Evolutionary conservation across 2,329 filamentous ascomycete species (phyloP).

Genomic region (Xylariaceae sp.): DNA sequence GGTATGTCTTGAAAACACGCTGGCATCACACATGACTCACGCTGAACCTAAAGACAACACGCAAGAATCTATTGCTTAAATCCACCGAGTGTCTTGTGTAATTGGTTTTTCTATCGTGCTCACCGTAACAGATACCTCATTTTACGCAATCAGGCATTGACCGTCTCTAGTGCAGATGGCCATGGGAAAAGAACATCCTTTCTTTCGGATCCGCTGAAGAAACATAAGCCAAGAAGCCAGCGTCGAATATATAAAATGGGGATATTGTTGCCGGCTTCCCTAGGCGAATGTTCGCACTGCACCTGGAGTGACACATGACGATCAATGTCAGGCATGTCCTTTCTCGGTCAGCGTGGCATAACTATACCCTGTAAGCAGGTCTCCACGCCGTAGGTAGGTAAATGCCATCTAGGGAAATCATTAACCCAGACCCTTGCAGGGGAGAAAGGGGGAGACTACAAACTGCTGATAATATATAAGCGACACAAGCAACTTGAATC

Average conservation of each 20-base stretch:
- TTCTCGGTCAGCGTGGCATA: too few relatives aligned
- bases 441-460: too few relatives aligned
- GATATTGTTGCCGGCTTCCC: not conserved
- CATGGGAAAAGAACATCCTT: slow-evolving; percentile 5
- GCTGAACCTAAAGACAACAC: slow-evolving; percentile 2
- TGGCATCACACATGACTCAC: not conserved
- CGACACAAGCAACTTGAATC: too few relatives aligned
- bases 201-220: slow-evolving; percentile 1
- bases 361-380: too few relatives aligned
- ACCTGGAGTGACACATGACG: slow-evolving; percentile 7
- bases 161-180: not conserved
- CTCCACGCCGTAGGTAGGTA: too few relatives aligned
- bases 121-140: slow-evolving; percentile 2
- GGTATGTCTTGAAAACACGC: not conserved
- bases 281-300: not conserved
- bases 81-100: not conserved
- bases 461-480: too few relatives aligned
- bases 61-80: not conserved
- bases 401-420: too few relatives aligned
- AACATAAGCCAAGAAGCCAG: slow-evolving; percentile 6
- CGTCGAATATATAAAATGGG: slow-evolving; percentile 2
- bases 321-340: slow-evolving; percentile 2
- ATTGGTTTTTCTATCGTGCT: not conserved
- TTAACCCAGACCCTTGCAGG: too few relatives aligned
- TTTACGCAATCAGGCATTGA: not conserved